A percentile compares a stretch with the other conserved stretches of the same genome.
phyloP scores from a whole-genome alignment of 2,329 filamentous ascomycete species.

The Alternaria novae-zelandiae region DNA sequence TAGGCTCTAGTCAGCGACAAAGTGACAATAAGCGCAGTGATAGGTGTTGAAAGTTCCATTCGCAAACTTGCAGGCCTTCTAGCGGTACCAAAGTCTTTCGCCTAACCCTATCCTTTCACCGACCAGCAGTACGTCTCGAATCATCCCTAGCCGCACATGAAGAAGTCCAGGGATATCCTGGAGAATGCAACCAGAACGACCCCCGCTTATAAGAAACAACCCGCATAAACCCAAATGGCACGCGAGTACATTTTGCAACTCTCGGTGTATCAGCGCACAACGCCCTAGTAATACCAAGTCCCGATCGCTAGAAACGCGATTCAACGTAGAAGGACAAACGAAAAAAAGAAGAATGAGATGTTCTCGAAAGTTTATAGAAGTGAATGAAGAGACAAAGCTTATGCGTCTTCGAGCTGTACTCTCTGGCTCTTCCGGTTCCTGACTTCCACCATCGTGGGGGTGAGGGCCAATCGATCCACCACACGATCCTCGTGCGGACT shows the following conservation, averaged over 20 bases:
- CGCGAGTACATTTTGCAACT: conserved; percentile 1
- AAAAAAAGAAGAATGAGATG: background rate
- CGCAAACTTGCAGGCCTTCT: background rate
- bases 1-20: background rate
- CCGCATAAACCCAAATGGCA: conserved; percentile 1
- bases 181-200: conserved; percentile 3
- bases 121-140: conserved; percentile 11
- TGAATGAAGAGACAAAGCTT: conserved; percentile 7
- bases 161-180: background rate
- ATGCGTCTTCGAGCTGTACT: conserved; percentile 45
- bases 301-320: conserved; percentile 4
- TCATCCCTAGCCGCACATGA: background rate
- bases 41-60: background rate
- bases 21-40: background rate
- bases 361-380: background rate
- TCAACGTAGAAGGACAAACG: background rate
- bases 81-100: background rate
- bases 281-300: background rate
- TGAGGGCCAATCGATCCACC: conserved; percentile 37
- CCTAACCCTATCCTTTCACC: background rate
- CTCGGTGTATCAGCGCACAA: conserved; percentile 8
- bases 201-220: conserved; percentile 5
- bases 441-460: conserved; percentile 46
- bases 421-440: conserved; percentile 45
- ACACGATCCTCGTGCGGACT: conserved; percentile 27